Percentiles rank a stretch among this genome's conserved stretches.
Evolutionary conservation across 441 rosid genomes (phyloP).

Genomic region (Euphorbia schlechtendalii): DNA sequence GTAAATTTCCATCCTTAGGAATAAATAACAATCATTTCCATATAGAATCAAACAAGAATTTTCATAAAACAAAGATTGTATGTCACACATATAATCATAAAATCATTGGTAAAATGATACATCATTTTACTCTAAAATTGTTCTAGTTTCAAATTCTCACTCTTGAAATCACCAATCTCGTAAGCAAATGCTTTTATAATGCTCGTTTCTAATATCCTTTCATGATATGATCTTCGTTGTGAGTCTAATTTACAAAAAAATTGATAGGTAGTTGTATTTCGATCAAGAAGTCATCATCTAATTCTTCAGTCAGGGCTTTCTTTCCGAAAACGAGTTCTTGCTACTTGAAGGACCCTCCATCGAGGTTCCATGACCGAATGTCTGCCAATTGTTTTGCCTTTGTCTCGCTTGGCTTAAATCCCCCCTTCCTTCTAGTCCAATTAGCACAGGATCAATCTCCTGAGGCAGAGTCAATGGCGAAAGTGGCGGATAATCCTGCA

Average conservation of each 20-base stretch:
- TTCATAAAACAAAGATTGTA: background rate
- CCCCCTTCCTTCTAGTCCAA: background rate
- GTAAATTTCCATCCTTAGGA: too few relatives aligned
- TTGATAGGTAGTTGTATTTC: too few relatives aligned
- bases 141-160: background rate
- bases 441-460: slow-evolving; percentile 29
- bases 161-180: background rate
- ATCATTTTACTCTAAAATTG: background rate
- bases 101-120: slow-evolving; percentile 1
- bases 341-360: slow-evolving; percentile 44
- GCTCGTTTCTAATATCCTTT: too few relatives aligned
- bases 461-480: slow-evolving; percentile 47
- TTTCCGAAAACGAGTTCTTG: slow-evolving; percentile 30
- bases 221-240: too few relatives aligned
- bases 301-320: background rate
- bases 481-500: slow-evolving; percentile 25
- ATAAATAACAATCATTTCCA: too few relatives aligned
- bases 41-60: background rate
- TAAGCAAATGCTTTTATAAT: background rate
- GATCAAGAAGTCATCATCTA: background rate
- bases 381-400: slow-evolving; percentile 52
- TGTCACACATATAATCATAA: slow-evolving; percentile 4
- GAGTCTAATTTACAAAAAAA: too few relatives aligned
- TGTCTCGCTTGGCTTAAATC: slow-evolving; percentile 26
- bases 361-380: slow-evolving; percentile 60